Conservation (phyloP, 192 early-diverging fungal genomes). For the Diversispora eburnea region DNA sequence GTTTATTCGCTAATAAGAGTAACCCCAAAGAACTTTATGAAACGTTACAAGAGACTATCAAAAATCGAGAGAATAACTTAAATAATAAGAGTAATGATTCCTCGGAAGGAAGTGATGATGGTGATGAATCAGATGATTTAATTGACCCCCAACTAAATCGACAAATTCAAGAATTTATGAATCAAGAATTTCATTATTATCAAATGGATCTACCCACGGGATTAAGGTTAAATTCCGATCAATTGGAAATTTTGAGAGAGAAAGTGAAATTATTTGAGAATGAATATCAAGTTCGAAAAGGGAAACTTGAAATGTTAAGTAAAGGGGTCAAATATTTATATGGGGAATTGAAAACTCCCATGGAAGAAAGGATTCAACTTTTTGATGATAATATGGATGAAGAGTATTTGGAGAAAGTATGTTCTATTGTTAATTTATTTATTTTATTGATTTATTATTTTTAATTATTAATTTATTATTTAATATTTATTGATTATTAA, state of each 20-base stretch:
- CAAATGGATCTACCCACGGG: constrained; percentile 7
- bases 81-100: constrained; percentile 3
- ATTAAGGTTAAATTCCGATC: constrained; percentile 3
- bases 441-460: not conserved
- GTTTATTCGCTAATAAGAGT: constrained; percentile 19
- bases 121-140: not conserved
- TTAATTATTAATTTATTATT: not conserved
- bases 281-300: constrained; percentile 15
- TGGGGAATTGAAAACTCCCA: constrained; percentile 22
- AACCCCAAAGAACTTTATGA: constrained; percentile 18
- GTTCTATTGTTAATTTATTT: not conserved
- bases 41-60: not conserved
- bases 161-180: no score
- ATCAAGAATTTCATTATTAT: constrained; percentile 15
- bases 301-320: not conserved
- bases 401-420: constrained; percentile 21
- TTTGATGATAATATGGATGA: constrained; percentile 17
- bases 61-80: constrained; percentile 3
- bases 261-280: constrained; percentile 7
- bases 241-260: not conserved
- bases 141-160: not conserved
- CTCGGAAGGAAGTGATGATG: not conserved
- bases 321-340: not conserved
- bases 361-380: constrained; percentile 7
- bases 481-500: not conserved